Evolutionary conservation across 2,329 filamentous ascomycete species (phyloP).

Genomic region (Aureobasidium leucospermi): DNA sequence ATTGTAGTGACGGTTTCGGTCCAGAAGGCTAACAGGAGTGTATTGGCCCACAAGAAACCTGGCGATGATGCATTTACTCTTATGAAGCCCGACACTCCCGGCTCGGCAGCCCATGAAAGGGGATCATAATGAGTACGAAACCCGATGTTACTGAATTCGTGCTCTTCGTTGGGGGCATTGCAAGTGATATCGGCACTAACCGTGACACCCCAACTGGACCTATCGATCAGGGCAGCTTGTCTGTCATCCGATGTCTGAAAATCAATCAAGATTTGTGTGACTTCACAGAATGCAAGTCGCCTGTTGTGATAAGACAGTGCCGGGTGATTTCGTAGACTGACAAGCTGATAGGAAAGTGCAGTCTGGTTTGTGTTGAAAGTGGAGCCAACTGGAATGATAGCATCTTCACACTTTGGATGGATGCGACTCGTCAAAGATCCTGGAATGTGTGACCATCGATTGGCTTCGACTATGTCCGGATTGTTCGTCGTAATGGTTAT

Average conservation of each 20-base stretch:
- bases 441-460: neutral
- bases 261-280: neutral
- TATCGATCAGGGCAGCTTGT: neutral
- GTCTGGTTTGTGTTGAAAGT: neutral
- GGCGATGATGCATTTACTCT: neutral
- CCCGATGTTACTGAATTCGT: too few species aligned
- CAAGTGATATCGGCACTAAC: neutral
- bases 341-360: neutral
- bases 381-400: neutral
- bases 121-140: neutral
- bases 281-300: neutral
- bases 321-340: neutral
- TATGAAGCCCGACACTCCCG: neutral
- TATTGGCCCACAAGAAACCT: neutral
- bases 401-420: neutral
- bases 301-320: neutral
- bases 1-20: neutral
- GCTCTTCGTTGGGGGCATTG: neutral
- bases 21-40: neutral
- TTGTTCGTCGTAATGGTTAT: neutral
- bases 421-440: neutral
- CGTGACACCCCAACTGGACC: neutral
- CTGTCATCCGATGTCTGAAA: neutral
- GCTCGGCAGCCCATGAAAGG: neutral
- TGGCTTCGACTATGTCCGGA: neutral